Conservation (phyloP, 1,284 basidiomycete genomes). For the Ceratobasidium sp. region DNA sequence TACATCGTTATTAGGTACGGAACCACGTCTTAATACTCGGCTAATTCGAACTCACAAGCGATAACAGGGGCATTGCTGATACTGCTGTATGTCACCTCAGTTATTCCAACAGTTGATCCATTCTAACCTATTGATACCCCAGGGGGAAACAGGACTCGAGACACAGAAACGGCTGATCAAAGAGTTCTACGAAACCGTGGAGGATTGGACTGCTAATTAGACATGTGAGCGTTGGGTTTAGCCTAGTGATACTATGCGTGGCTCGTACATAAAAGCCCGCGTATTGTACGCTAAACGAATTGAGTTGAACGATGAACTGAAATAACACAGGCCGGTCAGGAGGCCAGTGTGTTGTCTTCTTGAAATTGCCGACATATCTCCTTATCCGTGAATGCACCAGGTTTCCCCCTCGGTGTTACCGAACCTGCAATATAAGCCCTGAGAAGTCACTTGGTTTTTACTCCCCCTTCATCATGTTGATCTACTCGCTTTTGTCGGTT, state of each 20-base stretch:
- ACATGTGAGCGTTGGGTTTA: neutral
- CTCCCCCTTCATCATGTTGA: neutral
- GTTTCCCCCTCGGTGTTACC: conserved; percentile 38
- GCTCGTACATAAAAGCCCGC: neutral
- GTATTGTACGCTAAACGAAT: neutral
- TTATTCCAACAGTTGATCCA: neutral
- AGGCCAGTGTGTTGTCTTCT: neutral
- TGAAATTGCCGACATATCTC: conserved; percentile 33
- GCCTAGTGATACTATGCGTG: too few species aligned
- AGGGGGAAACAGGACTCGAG: conserved; percentile 73
- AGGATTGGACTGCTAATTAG: conserved; percentile 70
- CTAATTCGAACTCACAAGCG: conserved; percentile 11
- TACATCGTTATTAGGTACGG: conserved; percentile 75
- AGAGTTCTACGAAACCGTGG: conserved; percentile 86
- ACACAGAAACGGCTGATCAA: conserved; percentile 83
- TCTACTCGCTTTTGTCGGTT: conserved; percentile 13
- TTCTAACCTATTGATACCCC: conserved; percentile 3
- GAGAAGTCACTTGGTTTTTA: neutral
- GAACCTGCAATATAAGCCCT: conserved; percentile 20
- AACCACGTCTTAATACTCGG: neutral
- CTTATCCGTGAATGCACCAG: conserved; percentile 38
- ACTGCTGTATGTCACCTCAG: conserved; percentile 60
- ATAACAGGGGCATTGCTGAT: conserved; percentile 66
- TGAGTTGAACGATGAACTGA: neutral
- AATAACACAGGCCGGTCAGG: conserved; percentile 5